Evolutionary conservation across 2,329 filamentous ascomycete species (phyloP).

Genomic region (Trichoderma brevicompactum): DNA sequence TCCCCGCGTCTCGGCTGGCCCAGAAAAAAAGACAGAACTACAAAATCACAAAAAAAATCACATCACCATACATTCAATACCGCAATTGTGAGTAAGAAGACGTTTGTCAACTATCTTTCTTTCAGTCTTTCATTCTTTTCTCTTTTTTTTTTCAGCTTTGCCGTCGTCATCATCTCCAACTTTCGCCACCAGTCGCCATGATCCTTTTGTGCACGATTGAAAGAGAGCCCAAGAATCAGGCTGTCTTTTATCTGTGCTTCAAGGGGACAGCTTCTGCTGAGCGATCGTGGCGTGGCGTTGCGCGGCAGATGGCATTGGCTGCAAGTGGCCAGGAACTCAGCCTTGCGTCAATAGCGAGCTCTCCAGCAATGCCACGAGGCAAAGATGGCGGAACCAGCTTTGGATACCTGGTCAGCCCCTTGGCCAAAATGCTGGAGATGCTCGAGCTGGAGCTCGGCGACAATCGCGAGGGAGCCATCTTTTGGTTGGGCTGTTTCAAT

Average conservation of each 20-base stretch:
- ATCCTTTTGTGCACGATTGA: neutral
- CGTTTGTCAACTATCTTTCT: too few species aligned
- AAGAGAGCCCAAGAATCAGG: neutral
- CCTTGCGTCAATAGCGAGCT: neutral
- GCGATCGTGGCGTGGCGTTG: conserved; percentile 6
- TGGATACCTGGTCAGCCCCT: neutral
- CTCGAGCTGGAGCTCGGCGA: neutral
- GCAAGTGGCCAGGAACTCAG: neutral
- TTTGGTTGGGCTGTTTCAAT: neutral
- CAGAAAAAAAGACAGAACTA: conserved; percentile 1
- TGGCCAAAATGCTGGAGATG: neutral
- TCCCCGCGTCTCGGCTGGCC: conserved; percentile 23
- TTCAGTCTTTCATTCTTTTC: neutral
- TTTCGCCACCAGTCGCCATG: neutral
- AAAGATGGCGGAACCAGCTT: neutral
- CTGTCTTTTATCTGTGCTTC: neutral
- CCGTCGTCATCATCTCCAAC: neutral
- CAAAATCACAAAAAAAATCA: neutral
- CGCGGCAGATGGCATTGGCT: conserved; percentile 12
- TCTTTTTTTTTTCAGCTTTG: neutral
- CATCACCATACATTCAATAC: neutral
- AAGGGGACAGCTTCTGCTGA: neutral
- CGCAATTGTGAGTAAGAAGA: conserved; percentile 18
- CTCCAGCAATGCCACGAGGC: neutral
- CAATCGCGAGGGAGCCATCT: neutral